A percentile compares a stretch with the other conserved stretches of the same genome.
Evolutionary conservation across 2,329 filamentous ascomycete genomes (phyloP).

Genomic region (Xylaria sp.): DNA sequence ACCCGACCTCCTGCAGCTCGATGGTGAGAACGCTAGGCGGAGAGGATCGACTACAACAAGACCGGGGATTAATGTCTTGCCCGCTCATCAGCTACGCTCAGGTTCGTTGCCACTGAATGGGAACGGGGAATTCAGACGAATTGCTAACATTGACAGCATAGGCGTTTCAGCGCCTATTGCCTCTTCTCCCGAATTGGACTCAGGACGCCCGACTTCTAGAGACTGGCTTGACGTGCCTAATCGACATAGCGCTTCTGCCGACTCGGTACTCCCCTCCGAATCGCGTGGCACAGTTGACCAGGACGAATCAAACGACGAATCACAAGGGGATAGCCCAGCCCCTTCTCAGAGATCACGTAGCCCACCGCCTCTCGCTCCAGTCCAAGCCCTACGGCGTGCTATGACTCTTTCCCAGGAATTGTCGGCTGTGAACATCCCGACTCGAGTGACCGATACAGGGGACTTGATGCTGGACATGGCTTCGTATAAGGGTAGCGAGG

Average conservation of each 20-base stretch:
- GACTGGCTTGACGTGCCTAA: constrained; percentile 60
- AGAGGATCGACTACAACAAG: constrained; percentile 54
- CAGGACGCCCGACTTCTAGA: constrained; percentile 58
- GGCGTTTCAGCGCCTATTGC: constrained; percentile 63
- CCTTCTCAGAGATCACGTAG: constrained; percentile 74
- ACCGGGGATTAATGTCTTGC: constrained; percentile 58
- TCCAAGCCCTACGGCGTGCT: constrained; percentile 84
- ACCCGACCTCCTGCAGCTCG: constrained; percentile 75
- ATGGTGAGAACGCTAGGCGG: constrained; percentile 55
- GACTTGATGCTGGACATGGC: constrained; percentile 99
- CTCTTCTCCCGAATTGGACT: constrained; percentile 62
- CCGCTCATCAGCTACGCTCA: constrained; percentile 42
- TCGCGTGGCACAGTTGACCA: constrained; percentile 51
- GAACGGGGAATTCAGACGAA: background rate
- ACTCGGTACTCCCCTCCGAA: constrained; percentile 63
- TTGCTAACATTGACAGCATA: constrained; percentile 41
- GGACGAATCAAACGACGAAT: constrained; percentile 51
- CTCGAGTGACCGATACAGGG: constrained; percentile 88
- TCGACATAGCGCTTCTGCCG: constrained; percentile 60
- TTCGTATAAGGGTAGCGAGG: constrained; percentile 92
- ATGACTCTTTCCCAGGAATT: constrained; percentile 87
- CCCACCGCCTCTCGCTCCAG: constrained; percentile 75
- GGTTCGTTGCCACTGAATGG: constrained; percentile 25
- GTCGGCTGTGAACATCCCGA: constrained; percentile 90
- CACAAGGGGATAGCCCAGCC: constrained; percentile 52